A percentile compares a stretch with the other conserved stretches of the same genome.
These are phyloP conservation scores for Hanseniaspora vineae DNA, from an alignment of 805 yeast genomes.

Conservation along the genomic window DNA sequence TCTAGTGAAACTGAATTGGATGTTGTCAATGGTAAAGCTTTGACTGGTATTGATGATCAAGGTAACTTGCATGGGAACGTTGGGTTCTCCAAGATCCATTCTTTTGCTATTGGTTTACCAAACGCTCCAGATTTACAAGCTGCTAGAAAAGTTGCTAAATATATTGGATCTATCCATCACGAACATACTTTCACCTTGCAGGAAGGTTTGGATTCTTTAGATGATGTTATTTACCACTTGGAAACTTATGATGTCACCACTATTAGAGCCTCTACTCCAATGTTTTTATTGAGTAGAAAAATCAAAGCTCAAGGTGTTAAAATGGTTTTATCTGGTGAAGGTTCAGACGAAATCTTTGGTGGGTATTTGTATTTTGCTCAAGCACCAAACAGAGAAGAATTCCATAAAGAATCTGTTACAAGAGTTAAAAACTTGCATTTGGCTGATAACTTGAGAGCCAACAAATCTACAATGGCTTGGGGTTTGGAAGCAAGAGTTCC, in stretches of 20 bases:
- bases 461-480: slow-evolving; percentile 99
- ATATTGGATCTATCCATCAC: slow-evolving; percentile 92
- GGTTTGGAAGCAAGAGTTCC: slow-evolving; percentile 99
- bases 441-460: slow-evolving; percentile 96
- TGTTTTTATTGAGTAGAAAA: slow-evolving; percentile 91
- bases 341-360: slow-evolving; percentile 97
- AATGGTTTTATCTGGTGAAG: slow-evolving; percentile 98
- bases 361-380: slow-evolving; percentile 95
- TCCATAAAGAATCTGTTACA: slow-evolving; percentile 91
- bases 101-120: slow-evolving; percentile 94
- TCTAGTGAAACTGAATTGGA: slow-evolving; percentile 18
- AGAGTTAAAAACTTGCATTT: slow-evolving; percentile 95
- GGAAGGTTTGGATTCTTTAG: slow-evolving; percentile 92
- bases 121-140: slow-evolving; percentile 97
- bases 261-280: slow-evolving; percentile 97
- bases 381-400: slow-evolving; percentile 87
- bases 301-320: slow-evolving; percentile 99
- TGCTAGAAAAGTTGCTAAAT: slow-evolving; percentile 92
- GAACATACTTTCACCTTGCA: slow-evolving; percentile 94
- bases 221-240: slow-evolving; percentile 88
- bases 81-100: slow-evolving; percentile 76
- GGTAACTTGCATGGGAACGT: slow-evolving; percentile 65
- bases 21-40: slow-evolving; percentile 42
- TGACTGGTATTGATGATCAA: slow-evolving; percentile 84
- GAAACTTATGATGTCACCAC: slow-evolving; percentile 99